Evolutionary conservation across 371 early-diverging fungal species (phyloP), one percentile per base, ranked within the genome.

Genomic region (Mucor indicus): DNA sequence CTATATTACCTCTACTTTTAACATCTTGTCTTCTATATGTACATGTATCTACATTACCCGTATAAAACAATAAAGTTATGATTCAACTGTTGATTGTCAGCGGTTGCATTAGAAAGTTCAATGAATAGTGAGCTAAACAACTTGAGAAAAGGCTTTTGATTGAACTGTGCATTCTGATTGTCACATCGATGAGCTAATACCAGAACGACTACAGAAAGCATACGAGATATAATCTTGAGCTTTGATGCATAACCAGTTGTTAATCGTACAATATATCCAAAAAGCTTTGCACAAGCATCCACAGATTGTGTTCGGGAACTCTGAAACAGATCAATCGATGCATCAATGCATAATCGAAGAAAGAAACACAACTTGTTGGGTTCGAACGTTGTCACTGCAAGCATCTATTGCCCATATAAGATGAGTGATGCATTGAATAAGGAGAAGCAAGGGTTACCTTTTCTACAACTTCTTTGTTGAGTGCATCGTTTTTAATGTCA

Each of bases 141-240:
- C 13, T 97, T 84, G 60, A 93, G 84, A 68, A 89, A 94, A 0
- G 95, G 93, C 50, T 88, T 83, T 65, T 96, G 97, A 58, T 91
- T 88, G 70, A 96, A 96, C 23, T 80, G 65, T n/a, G 74, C 69
- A 2, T 84, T 78, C 19, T 75, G 67, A 39, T 75, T 77, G 62
- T 92, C 90, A 60, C 96, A 96, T 0, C 84, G 74, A 47, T 93
- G 86, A 0, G 90, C 90, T 12, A 93, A 57, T 7, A 90, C 86
- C 27, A 96, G 69, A 3, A 88, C 85, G 32, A 91, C 80, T 44
- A 92, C 87, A 4, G 92, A 89, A 44, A 96, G 61, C 35, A 89
- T 81, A 53, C 90, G 92, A 9, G 85, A 79, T 10, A 82, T 75
- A 50, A 89, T 67, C 10, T 77, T 79, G 20, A 85, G 61, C 50